Conservation (phyloP, 306 rosid species). For the Aeschynomene evenia region DNA sequence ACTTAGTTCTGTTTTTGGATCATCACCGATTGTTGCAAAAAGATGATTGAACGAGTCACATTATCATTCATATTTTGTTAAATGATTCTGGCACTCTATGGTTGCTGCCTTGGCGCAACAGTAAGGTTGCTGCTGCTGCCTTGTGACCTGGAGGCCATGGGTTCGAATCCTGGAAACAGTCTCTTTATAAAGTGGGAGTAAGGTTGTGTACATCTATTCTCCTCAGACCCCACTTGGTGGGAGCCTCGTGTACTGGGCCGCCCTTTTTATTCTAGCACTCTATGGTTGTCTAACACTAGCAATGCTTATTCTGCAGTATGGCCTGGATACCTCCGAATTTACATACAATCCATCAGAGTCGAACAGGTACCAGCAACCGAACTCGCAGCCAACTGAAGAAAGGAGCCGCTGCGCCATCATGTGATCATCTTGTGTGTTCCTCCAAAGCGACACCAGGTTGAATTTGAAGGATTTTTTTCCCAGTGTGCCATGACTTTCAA, state of each 20-base stretch:
- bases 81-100: background rate
- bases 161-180: too few relatives aligned
- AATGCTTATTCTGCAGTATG: slow-evolving; percentile 62
- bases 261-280: too few relatives aligned
- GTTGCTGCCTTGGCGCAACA: too few relatives aligned
- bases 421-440: slow-evolving; percentile 46
- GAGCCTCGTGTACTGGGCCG: too few relatives aligned
- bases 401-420: slow-evolving; percentile 84
- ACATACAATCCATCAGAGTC: slow-evolving; percentile 97
- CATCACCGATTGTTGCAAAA: background rate
- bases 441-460: slow-evolving; percentile 22
- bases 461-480: slow-evolving; percentile 30
- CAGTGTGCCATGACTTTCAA: slow-evolving; percentile 27
- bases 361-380: slow-evolving; percentile 66
- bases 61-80: background rate
- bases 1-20: slow-evolving; percentile 13
- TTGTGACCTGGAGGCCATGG: too few relatives aligned
- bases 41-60: background rate
- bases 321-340: slow-evolving; percentile 88
- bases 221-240: too few relatives aligned
- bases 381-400: slow-evolving; percentile 84
- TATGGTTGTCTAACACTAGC: slow-evolving; percentile 10
- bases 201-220: too few relatives aligned
- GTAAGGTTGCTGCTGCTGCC: too few relatives aligned
- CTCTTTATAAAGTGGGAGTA: too few relatives aligned